A percentile compares a stretch with the other conserved stretches of the same genome.
These are phyloP conservation scores for Coemansia sp. DNA, from an alignment of 192 early-diverging fungal genomes.

Conservation along the genomic window DNA sequence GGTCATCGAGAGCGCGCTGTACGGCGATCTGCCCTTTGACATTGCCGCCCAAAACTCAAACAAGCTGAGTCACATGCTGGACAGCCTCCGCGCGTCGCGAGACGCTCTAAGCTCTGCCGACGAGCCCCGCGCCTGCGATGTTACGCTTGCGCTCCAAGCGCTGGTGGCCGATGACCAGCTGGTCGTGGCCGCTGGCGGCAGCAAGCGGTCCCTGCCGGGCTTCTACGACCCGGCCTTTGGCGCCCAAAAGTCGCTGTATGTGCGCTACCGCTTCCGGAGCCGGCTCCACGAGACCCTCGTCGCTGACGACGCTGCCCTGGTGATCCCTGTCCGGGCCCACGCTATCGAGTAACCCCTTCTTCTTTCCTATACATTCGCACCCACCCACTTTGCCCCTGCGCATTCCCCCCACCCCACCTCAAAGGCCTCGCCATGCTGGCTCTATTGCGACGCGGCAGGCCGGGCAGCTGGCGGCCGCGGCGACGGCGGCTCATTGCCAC, in stretches of 20 bases:
- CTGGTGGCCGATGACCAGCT: slow-evolving; percentile 82
- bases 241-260: slow-evolving; percentile 71
- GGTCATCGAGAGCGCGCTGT: slow-evolving; percentile 79
- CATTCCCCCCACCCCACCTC: too few species aligned
- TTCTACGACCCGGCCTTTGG: slow-evolving; percentile 97
- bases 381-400: too few species aligned
- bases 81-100: slow-evolving; percentile 3
- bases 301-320: slow-evolving; percentile 71
- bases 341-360: neutral
- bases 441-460: too few species aligned
- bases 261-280: slow-evolving; percentile 80
- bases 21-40: slow-evolving; percentile 68
- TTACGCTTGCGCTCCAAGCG: slow-evolving; percentile 78
- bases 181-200: slow-evolving; percentile 76
- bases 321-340: slow-evolving; percentile 66
- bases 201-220: slow-evolving; percentile 86
- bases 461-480: neutral
- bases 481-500: slow-evolving; percentile 4
- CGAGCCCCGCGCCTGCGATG: slow-evolving; percentile 58
- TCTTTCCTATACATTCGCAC: too few species aligned
- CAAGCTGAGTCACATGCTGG: slow-evolving; percentile 9
- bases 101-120: slow-evolving; percentile 20
- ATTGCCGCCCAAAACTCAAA: slow-evolving; percentile 40
- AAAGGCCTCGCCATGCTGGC: too few species aligned
- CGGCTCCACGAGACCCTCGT: slow-evolving; percentile 75